Base-by-base conservation (phyloP, 352 stramenopile species). In the Phytophthora hibernalis region DNA sequence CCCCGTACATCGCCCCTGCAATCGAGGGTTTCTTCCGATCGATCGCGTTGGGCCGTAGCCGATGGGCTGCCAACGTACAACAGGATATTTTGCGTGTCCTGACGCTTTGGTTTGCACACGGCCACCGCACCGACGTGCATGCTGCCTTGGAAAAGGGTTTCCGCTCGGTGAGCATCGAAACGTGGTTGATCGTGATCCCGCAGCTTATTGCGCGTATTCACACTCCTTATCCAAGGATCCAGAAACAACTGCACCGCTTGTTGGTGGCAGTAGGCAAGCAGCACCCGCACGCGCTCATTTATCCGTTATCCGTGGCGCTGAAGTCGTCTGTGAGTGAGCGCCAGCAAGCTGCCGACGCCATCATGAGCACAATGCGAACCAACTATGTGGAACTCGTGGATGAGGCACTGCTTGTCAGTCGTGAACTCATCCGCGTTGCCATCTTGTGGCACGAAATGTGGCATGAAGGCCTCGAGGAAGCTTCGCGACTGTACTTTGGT, bases 361-460 rank as follows among this genome's bases (percentile, higher is more conserved):
- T 99, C 30, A 98, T 99, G 85, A 94, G 92, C 61, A 93, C 93
- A 18, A 89, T 99, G 70, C 92, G 96, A 35, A 85, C 88, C 24
- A 90, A 98, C 66, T 98, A 97, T 52, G 91, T 92, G 61, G 82
- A 92, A 12, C 81, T 99, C 24, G 97, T 99, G 5, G 94, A 99
- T 50, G 96, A 99, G 66, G 85, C 82, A 11, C 60, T 94, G 55
- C 73, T 96, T 11, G 97, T 99, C n/a, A 98, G 92, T 50, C 90
- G 91, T 1, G 98, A 99, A 68, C 84, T 99, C 5, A 99, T 99
- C 60, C 91, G 97, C 13, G 97, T 99, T 11, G 97, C 97, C 20
- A 99, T 99, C 67, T 75, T 99, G 45, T 99, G 97, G 97, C 87
- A 99, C 59, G 98, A 99, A 72, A 92, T 98, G 70, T 99, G 98